Conservation (phyloP, 78 protist genomes). For the Polysphondylium violaceum region DNA sequence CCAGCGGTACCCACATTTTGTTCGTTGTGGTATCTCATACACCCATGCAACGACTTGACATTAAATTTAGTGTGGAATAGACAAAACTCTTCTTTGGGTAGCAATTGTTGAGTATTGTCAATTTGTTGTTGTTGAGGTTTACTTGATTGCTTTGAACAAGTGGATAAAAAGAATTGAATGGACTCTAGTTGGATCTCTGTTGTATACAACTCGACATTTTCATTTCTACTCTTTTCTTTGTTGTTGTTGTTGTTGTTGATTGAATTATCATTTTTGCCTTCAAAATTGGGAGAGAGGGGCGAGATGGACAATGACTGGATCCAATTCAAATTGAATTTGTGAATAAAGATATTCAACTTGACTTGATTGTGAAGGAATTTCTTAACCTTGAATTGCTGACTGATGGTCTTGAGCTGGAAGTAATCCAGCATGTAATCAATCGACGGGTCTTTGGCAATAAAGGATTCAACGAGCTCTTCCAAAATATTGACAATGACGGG, state of each 20-base stretch:
- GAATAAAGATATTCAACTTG: constrained; percentile 31
- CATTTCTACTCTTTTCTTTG: neutral
- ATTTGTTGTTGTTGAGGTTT: neutral
- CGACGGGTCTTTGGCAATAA: constrained; percentile 77
- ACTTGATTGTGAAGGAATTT: constrained; percentile 60
- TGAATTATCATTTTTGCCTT: neutral
- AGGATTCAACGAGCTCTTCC: constrained; percentile 72
- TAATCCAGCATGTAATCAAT: constrained; percentile 75
- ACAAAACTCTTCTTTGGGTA: constrained; percentile 68
- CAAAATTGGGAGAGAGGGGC: too few species aligned
- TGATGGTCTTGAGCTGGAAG: constrained; percentile 44
- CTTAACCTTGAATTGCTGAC: constrained; percentile 54
- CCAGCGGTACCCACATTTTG: neutral
- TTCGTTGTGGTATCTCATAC: constrained; percentile 43
- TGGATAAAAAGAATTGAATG: neutral
- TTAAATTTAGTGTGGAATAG: constrained; percentile 25
- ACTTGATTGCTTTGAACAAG: constrained; percentile 36
- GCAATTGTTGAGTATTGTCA: neutral
- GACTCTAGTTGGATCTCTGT: constrained; percentile 38
- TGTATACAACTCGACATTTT: constrained; percentile 22
- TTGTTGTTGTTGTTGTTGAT: neutral
- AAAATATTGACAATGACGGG: constrained; percentile 69
- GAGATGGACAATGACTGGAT: constrained; percentile 33
- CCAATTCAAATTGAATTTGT: constrained; percentile 68
- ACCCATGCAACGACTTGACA: constrained; percentile 71